Conservation (phyloP, 2,329 filamentous ascomycete genomes). For the Trichophyton verrucosum region DNA sequence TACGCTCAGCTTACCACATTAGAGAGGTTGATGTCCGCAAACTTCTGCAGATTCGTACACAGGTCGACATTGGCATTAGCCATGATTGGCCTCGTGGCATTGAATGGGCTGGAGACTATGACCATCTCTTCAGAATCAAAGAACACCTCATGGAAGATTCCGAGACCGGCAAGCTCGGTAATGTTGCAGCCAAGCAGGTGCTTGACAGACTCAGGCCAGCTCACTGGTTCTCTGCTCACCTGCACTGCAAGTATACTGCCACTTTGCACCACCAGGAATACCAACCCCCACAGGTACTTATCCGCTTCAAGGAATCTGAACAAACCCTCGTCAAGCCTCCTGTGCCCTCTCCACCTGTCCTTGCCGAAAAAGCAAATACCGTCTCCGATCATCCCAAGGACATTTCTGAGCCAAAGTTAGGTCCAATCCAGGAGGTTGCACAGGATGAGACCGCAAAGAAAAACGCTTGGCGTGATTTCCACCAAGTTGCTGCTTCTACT, state of each 20-base stretch:
- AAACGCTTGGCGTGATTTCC: conserved; percentile 31
- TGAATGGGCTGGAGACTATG: conserved; percentile 62
- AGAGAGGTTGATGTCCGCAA: conserved; percentile 86
- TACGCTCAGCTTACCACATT: conserved; percentile 78
- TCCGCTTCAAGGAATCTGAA: not conserved
- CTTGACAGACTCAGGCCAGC: conserved; percentile 68
- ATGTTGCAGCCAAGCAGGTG: conserved; percentile 62
- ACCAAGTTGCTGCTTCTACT: conserved; percentile 20
- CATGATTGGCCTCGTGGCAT: conserved; percentile 90
- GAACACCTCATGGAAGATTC: conserved; percentile 65
- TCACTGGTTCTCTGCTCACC: conserved; percentile 87
- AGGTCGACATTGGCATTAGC: conserved; percentile 81
- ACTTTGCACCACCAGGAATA: conserved; percentile 7
- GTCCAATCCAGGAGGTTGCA: not conserved
- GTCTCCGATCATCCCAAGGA: not conserved
- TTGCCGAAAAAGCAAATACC: not conserved
- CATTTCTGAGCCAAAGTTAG: not conserved
- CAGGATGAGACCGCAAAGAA: conserved; percentile 12
- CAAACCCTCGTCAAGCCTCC: not conserved
- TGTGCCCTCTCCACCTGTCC: not conserved
- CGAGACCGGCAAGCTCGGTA: conserved; percentile 62
- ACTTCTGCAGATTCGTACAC: conserved; percentile 67
- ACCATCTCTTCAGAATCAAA: conserved; percentile 60
- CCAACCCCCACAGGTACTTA: not conserved
- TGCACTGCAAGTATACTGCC: conserved; percentile 80